Conservation (phyloP, 257 asterid genomes). For the Eustoma russellianum region DNA sequence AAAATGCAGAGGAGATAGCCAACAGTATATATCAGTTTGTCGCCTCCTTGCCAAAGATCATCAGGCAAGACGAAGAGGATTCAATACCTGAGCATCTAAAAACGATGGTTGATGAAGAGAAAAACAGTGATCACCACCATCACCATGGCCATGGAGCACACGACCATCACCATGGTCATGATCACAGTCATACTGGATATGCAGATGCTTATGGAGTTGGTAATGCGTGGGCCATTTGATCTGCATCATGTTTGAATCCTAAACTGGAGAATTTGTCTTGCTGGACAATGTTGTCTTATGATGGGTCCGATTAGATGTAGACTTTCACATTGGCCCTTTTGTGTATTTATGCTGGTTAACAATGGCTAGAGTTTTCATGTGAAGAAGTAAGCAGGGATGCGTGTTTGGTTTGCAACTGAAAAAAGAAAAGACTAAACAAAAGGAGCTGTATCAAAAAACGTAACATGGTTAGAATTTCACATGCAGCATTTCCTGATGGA, state of each 20-base stretch:
- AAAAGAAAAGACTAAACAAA: too few species aligned
- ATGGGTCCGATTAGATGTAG: not conserved
- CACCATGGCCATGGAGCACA: conserved; percentile 20
- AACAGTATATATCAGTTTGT: conserved; percentile 48
- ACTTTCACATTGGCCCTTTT: too few species aligned
- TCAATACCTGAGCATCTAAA: conserved; percentile 31
- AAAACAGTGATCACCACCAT: conserved; percentile 17
- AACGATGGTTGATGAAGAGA: conserved; percentile 29
- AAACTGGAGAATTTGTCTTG: too few species aligned
- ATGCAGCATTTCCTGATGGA: too few species aligned
- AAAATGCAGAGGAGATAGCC: conserved; percentile 61
- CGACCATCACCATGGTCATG: conserved; percentile 20
- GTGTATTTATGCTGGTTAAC: too few species aligned
- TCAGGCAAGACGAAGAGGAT: conserved; percentile 39
- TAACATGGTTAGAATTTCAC: too few species aligned
- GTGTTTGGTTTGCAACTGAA: too few species aligned
- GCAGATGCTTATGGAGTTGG: conserved; percentile 60
- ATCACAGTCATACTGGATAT: conserved; percentile 47
- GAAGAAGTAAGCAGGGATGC: too few species aligned
- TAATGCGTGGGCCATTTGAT: conserved; percentile 44
- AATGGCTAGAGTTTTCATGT: too few species aligned
- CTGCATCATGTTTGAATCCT: not conserved
- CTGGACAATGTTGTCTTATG: not conserved
- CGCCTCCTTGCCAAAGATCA: conserved; percentile 52
- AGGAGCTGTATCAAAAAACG: too few species aligned